phyloP scores from a whole-genome alignment of 106 monocot species.

The Dendrobium huoshanense region DNA sequence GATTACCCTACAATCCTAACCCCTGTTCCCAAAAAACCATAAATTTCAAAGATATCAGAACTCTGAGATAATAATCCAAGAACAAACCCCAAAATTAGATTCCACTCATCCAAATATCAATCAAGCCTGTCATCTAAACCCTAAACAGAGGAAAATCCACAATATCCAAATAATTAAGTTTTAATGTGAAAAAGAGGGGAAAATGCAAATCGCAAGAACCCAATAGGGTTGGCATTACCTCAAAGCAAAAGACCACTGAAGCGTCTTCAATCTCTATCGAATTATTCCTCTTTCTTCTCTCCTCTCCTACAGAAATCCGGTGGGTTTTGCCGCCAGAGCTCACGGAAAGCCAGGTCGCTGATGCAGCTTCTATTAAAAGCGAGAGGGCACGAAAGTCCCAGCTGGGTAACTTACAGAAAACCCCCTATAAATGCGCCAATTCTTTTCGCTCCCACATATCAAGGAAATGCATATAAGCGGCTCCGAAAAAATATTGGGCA shows the following conservation, averaged over 20 bases:
- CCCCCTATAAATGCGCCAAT: neutral
- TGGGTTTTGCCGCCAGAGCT: neutral
- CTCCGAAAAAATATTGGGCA: too few relatives aligned
- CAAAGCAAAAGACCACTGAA: neutral
- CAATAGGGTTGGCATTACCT: neutral
- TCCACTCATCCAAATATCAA: neutral
- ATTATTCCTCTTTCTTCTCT: neutral
- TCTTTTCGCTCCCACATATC: neutral
- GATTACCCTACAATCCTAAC: neutral
- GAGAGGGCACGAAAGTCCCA: neutral
- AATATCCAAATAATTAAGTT: neutral
- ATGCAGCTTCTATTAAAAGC: neutral
- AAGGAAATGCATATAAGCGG: too few relatives aligned
- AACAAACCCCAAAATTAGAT: neutral
- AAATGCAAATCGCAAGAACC: neutral
- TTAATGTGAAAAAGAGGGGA: neutral
- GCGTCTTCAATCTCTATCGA: neutral
- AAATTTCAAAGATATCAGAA: neutral
- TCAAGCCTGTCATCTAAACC: neutral
- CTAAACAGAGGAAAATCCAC: neutral
- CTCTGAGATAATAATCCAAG: neutral
- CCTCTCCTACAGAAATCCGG: neutral
- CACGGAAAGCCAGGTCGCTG: neutral
- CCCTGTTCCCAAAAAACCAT: neutral
- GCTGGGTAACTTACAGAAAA: neutral